Percentiles rank a stretch among this genome's conserved stretches.
Evolutionary conservation across 352 stramenopile genomes (phyloP).

Genomic region (Aphanomyces invadans): DNA sequence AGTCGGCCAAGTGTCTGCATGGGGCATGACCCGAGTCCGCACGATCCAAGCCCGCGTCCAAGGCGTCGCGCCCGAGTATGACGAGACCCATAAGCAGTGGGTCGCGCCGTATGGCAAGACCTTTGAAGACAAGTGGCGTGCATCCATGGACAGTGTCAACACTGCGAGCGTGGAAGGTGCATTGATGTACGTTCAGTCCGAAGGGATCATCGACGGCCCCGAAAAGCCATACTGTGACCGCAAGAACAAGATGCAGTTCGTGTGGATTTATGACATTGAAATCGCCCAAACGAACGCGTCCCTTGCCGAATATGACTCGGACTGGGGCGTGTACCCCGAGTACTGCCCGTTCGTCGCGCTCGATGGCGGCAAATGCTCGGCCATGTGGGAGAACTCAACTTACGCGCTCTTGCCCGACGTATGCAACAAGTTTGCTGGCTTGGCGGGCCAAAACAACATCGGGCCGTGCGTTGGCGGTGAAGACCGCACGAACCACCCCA

Average conservation of each 20-base stretch:
- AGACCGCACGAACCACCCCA: constrained; percentile 38
- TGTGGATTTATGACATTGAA: constrained; percentile 57
- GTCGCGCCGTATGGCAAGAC: constrained; percentile 32
- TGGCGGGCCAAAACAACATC: constrained; percentile 46
- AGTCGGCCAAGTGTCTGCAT: constrained; percentile 19
- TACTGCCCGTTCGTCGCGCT: constrained; percentile 68
- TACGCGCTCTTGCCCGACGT: constrained; percentile 31
- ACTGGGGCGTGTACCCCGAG: constrained; percentile 54
- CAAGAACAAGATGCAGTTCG: constrained; percentile 49
- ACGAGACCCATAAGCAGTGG: constrained; percentile 20
- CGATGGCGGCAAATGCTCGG: constrained; percentile 46
- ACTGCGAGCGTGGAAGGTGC: constrained; percentile 59
- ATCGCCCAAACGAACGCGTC: constrained; percentile 49
- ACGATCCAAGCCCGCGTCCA: constrained; percentile 55
- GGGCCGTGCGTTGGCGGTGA: constrained; percentile 45
- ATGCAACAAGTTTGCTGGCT: constrained; percentile 58
- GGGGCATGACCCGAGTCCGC: constrained; percentile 44
- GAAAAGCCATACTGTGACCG: constrained; percentile 37
- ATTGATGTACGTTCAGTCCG: constrained; percentile 61
- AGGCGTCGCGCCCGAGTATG: constrained; percentile 32
- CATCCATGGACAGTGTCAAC: constrained; percentile 69
- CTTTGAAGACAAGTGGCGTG: constrained; percentile 55
- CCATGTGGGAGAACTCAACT: constrained; percentile 29
- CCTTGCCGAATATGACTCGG: constrained; percentile 51
- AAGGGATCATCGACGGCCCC: constrained; percentile 51